Conservation (phyloP, 2,329 filamentous ascomycete species). For the Parafenestella ontariensis region DNA sequence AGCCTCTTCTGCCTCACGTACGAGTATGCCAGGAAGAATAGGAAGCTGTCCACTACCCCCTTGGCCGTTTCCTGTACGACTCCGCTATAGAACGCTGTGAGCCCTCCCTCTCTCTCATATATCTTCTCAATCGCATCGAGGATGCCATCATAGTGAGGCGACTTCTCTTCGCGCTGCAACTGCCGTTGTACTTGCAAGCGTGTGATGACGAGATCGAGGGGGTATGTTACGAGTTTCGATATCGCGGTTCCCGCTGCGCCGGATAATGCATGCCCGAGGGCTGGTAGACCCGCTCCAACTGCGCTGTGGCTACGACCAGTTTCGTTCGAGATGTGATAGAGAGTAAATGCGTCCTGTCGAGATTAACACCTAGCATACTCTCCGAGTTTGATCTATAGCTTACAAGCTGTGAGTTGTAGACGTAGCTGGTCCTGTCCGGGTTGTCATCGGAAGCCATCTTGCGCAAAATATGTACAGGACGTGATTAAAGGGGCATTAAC, state of each 20-base stretch:
- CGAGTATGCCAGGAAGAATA: slow-evolving; percentile 86
- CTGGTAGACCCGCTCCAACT: slow-evolving; percentile 65
- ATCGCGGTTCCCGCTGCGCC: slow-evolving; percentile 80
- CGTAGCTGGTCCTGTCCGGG: slow-evolving; percentile 35
- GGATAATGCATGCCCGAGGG: slow-evolving; percentile 81
- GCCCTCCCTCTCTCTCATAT: slow-evolving; percentile 72
- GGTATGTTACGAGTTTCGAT: slow-evolving; percentile 80
- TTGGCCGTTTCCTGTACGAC: slow-evolving; percentile 54
- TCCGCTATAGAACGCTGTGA: slow-evolving; percentile 69
- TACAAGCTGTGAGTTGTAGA: slow-evolving; percentile 56
- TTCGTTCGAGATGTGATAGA: slow-evolving; percentile 53
- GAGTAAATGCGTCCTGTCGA: slow-evolving; percentile 50
- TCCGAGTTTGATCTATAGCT: slow-evolving; percentile 5
- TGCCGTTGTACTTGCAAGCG: slow-evolving; percentile 80
- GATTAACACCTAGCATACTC: slow-evolving; percentile 8
- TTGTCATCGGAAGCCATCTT: slow-evolving; percentile 12
- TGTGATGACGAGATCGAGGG: slow-evolving; percentile 81
- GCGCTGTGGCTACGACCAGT: slow-evolving; percentile 28
- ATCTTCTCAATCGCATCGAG: slow-evolving; percentile 75
- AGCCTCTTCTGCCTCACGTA: slow-evolving; percentile 58
- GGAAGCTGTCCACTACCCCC: slow-evolving; percentile 72
- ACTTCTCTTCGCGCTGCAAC: slow-evolving; percentile 50
- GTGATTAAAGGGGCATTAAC: background rate
- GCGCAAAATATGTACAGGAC: background rate
- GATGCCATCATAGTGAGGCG: slow-evolving; percentile 68